Evolutionary conservation across 2,329 filamentous ascomycete genomes (phyloP), one percentile per base, ranked within the genome.

Genomic region (Hirsutella rhossiliensis): DNA sequence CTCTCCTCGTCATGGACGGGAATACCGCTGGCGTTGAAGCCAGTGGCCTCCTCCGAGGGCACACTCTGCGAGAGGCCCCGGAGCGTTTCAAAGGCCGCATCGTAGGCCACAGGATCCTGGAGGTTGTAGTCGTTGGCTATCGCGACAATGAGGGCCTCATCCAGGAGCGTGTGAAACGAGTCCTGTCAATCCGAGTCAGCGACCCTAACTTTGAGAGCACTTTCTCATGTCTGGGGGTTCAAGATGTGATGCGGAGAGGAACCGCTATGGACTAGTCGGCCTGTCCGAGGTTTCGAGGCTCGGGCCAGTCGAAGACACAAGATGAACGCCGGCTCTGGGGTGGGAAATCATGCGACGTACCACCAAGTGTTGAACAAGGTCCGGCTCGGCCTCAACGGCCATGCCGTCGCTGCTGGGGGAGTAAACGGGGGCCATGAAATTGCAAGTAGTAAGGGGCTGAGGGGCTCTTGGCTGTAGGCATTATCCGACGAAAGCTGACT

Each of bases 11-110:
- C 63, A 3, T 38, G 41, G 12, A 72, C 74, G 27, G 79, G 75
- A 23, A 82, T 76, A 3, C 84, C 87, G 29, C 84, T 87, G 0
- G 85, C 77, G 51, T 92, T 87, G 56, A 94, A 94, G 0, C 80
- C 80, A 11, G 77, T 80, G 15, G 79, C 75, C 55, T 92, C 85
- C 57, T 92, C 83, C 2, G 66, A 63, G 0, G 67, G 59, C 1
- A 84, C 87, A 46, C 74, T 67, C 28, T 76, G 66, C 42, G 82
- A 83, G 13, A 96, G 64, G 1, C 64, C 61, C n/a, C 83, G 70
- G 1, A 96, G 69, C 0, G 74, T 71, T n/a, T 65, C 57, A 28
- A 74, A 73, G 3, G 81, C 78, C 11, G 68, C 64, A 3, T 71
- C 56, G 29, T 80, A 66, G 37, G 80, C 67, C 1, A 64, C 59